Conservation (phyloP, 2,329 filamentous ascomycete genomes). For the Hypoxylon rubiginosum region DNA sequence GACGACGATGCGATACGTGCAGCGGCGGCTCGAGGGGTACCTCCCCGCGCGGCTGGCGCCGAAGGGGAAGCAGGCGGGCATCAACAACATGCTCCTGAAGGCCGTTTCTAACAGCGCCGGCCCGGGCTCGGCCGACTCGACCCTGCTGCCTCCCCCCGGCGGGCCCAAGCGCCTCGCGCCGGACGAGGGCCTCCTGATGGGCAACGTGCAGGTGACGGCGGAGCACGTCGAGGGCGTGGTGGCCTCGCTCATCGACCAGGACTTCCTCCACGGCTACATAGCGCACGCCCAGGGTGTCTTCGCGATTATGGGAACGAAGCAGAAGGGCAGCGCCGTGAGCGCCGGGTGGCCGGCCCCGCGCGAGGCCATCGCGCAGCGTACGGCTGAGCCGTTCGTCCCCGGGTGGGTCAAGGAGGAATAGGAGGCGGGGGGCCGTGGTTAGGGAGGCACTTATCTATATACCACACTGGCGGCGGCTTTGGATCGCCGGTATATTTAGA, state of each 20-base stretch:
- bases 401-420: conserved; percentile 47
- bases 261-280: conserved; percentile 85
- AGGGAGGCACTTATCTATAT: too few relatives aligned
- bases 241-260: conserved; percentile 82
- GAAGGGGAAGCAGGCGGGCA: conserved; percentile 56
- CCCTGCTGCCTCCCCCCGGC: conserved; percentile 63
- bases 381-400: conserved; percentile 64
- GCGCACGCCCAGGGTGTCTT: conserved; percentile 82
- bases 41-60: conserved; percentile 54
- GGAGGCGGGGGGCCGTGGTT: too few relatives aligned
- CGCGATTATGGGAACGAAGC: conserved; percentile 83
- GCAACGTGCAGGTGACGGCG: conserved; percentile 70
- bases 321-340: conserved; percentile 71
- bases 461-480: too few relatives aligned
- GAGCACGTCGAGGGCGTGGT: conserved; percentile 83
- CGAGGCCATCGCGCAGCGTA: conserved; percentile 70
- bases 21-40: conserved; percentile 73
- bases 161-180: conserved; percentile 64
- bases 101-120: conserved; percentile 63
- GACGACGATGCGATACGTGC: conserved; percentile 72
- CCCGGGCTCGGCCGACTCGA: conserved; percentile 51
- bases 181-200: conserved; percentile 73
- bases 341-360: conserved; percentile 84
- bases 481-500: too few relatives aligned
- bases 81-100: conserved; percentile 66